Base-by-base conservation (phyloP, 371 early-diverging fungal genomes). In the Mucor lusitanicus region DNA sequence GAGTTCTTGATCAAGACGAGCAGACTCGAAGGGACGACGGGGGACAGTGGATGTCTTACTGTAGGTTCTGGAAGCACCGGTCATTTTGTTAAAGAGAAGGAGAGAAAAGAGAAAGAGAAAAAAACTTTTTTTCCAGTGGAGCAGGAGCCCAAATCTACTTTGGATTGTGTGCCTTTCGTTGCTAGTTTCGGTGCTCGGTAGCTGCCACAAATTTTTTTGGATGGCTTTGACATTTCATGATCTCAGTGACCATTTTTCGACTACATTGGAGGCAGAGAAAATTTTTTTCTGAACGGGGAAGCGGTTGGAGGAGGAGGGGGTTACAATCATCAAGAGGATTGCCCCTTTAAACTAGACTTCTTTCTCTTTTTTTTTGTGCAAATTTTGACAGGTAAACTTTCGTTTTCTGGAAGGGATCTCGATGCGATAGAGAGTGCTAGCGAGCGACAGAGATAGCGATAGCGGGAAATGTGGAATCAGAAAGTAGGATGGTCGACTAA, bases 1-100 rank as follows among this genome's bases (percentile, higher is more conserved):
- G 44, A 99, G 89, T 89, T 99, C 99, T 82, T 95, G 95, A 83
- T 99, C 97, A 77, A 99, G 93, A 85, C 99, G 96, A 74, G 96
- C 99, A 72, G 95, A 91, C 83, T 97, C 99, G 90, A 94, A 99
- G 63, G 99, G 99, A 87, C 99, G 95, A 84, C 95, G 91, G 75
- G 99, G 99, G 77, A 98, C 97, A 91, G 96, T 97, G 90, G 92
- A 95, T 79, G 95, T 95, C 93, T 97, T 98, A 78, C 92, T 91
- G 83, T 88, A 80, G 69, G 72, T 84, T 76, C 78, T 80, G 69
- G 77, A 72, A 64, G 83, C 80, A 74, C 84, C 84, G 63, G 84
- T 73, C 80, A 76, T 73, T 44, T 44, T 44, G 46, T 44, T n/a
- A 44, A 44, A 44, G 46, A 44, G 46, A 23, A 50, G 50, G 50